A percentile compares a stretch with the other conserved stretches of the same genome.
These are phyloP conservation scores for Leucosporidium scottii DNA, from an alignment of 768 basidiomycete genomes.

Conservation along the genomic window DNA sequence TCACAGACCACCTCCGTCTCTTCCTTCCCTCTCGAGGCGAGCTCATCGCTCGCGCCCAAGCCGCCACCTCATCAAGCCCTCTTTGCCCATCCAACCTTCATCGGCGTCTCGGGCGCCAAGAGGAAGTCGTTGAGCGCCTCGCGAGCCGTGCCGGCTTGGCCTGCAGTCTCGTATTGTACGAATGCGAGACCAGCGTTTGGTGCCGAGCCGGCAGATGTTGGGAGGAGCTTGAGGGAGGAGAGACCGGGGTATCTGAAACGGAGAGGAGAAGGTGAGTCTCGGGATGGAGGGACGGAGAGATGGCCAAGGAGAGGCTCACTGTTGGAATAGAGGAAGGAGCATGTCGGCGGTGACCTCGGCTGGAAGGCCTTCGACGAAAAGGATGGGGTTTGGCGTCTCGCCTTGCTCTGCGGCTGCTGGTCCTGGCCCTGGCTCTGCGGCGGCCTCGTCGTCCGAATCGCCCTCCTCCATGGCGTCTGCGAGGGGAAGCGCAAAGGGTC, in stretches of 20 bases:
- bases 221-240: slow-evolving; percentile 60
- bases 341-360: slow-evolving; percentile 84
- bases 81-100: slow-evolving; percentile 62
- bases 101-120: slow-evolving; percentile 76
- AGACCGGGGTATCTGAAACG: slow-evolving; percentile 71
- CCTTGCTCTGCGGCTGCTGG: slow-evolving; percentile 53
- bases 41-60: too few species aligned
- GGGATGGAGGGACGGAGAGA: background rate
- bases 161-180: slow-evolving; percentile 66
- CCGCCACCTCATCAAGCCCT: background rate
- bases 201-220: slow-evolving; percentile 38
- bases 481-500: background rate
- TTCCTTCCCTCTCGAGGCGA: too few species aligned
- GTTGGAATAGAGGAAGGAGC: slow-evolving; percentile 79
- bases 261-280: background rate
- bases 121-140: slow-evolving; percentile 77
- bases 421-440: slow-evolving; percentile 46
- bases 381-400: slow-evolving; percentile 40
- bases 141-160: slow-evolving; percentile 68
- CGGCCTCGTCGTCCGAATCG: slow-evolving; percentile 39
- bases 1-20: too few species aligned
- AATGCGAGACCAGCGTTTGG: slow-evolving; percentile 68
- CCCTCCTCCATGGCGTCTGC: slow-evolving; percentile 32
- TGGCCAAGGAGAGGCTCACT: slow-evolving; percentile 53
- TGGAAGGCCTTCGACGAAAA: slow-evolving; percentile 78